Evolutionary conservation across 73 alveolate species (phyloP), one percentile per base, ranked within the genome.

Genomic region (Paramecium biaurelia): DNA sequence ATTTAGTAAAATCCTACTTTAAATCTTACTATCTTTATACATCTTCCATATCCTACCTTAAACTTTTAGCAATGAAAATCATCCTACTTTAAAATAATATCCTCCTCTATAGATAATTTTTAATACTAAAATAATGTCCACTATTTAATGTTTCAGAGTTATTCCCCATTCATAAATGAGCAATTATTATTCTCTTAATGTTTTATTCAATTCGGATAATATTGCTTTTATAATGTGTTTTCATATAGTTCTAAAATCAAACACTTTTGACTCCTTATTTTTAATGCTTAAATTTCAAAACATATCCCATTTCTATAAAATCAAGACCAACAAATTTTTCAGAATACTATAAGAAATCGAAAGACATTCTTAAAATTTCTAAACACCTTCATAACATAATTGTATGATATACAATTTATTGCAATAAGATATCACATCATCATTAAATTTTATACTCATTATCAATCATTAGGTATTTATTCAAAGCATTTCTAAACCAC

Each of bases 301-400:
- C 90, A 63, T 70, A 87, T 10, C 90, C 90, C 23, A 87, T 49
- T 2, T 87, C 93, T 42, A 70, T 59, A 1, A 68, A 63, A n/a
- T 86, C 74, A 47, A 47, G 21, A 20, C 35, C 2, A 30, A 14
- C 56, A n/a, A 68, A 20, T 21, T 35, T 12, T 14, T 58, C 26
- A 2, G 67, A 35, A 18, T 86, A 86, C 20, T 32, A 43, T 1
- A 87, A 57, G 24, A 87, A 59, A 87, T 86, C 93, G 21, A 86
- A 23, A 14, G 88, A 30, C 93, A 86, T 63, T 86, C 93, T 76
- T 88, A 86, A 32, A 32, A 32, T 8, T 1, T 8, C 47, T 38
- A 7, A 38, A n/a, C n/a, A n/a, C n/a, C n/a, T n/a, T n/a, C n/a
- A n/a, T n/a, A n/a, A n/a, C n/a, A n/a, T n/a, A n/a, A n/a, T n/a